Conservation (phyloP, 441 rosid species). For the Geranium incanum region DNA sequence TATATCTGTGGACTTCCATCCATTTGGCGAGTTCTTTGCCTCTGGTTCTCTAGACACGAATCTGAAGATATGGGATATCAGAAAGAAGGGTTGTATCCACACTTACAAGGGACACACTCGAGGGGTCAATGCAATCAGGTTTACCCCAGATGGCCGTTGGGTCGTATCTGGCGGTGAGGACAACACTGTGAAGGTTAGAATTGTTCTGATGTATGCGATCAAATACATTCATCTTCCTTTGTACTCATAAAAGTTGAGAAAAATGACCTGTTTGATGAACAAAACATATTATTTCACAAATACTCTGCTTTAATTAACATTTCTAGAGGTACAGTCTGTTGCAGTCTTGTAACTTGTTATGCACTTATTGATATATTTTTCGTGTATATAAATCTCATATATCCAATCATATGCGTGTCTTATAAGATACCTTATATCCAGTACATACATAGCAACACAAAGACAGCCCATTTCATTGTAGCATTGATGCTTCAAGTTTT, state of each 20-base stretch:
- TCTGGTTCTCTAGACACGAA: slow-evolving; percentile 95
- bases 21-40: slow-evolving; percentile 97
- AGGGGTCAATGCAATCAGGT: slow-evolving; percentile 92
- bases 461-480: not conserved
- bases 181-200: slow-evolving; percentile 76
- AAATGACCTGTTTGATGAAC: not conserved
- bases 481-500: not conserved
- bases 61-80: slow-evolving; percentile 99
- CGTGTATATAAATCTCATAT: not conserved
- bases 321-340: not conserved
- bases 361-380: not conserved
- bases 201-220: slow-evolving; percentile 16
- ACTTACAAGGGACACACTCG: slow-evolving; percentile 97
- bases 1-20: slow-evolving; percentile 91
- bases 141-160: slow-evolving; percentile 99
- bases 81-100: slow-evolving; percentile 96
- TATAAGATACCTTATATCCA: not conserved
- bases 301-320: not conserved
- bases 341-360: not conserved
- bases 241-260: not conserved
- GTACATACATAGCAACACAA: not conserved
- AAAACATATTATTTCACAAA: not conserved
- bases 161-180: slow-evolving; percentile 99
- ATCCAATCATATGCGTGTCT: not conserved
- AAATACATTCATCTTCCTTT: not conserved